Conservation (phyloP, 1,139 yeast genomes). For the Debaryomyces nepalensis region DNA sequence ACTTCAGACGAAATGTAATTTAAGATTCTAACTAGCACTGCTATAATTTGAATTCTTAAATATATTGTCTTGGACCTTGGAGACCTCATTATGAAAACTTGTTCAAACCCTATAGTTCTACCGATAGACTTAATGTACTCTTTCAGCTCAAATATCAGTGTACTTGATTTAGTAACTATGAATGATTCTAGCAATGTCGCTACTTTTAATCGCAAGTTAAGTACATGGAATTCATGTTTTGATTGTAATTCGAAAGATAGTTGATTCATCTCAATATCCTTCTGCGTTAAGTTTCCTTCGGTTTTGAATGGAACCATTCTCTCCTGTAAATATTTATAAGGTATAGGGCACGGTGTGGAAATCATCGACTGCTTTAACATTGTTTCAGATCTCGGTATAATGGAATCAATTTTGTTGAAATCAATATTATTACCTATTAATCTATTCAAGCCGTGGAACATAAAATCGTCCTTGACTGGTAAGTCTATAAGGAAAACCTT, state of each 20-base stretch:
- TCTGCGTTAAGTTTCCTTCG: not conserved
- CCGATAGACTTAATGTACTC: constrained; percentile 50
- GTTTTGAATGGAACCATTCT: not conserved
- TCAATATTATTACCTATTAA: constrained; percentile 56
- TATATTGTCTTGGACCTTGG: constrained; percentile 53
- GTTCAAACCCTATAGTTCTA: constrained; percentile 55
- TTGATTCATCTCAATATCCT: constrained; percentile 5
- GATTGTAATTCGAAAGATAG: constrained; percentile 26
- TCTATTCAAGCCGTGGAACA: constrained; percentile 58
- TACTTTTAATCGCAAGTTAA: constrained; percentile 45
- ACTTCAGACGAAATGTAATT: constrained; percentile 39
- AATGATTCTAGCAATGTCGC: constrained; percentile 50
- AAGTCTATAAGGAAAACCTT: constrained; percentile 46
- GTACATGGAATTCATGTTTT: constrained; percentile 49
- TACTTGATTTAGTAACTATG: constrained; percentile 36
- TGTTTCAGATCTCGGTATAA: constrained; percentile 35
- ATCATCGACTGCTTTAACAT: constrained; percentile 31
- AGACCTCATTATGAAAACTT: constrained; percentile 47
- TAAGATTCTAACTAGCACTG: constrained; percentile 38
- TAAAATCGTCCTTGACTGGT: constrained; percentile 44
- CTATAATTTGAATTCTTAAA: constrained; percentile 48
- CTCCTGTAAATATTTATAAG: constrained; percentile 12
- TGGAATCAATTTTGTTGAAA: constrained; percentile 35
- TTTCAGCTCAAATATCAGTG: constrained; percentile 37
- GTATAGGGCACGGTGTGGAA: constrained; percentile 39